Evolutionary conservation across 176 grass and related monocot species (phyloP), one percentile per base, ranked within the genome.

Genomic region (Triticum timopheevii): DNA sequence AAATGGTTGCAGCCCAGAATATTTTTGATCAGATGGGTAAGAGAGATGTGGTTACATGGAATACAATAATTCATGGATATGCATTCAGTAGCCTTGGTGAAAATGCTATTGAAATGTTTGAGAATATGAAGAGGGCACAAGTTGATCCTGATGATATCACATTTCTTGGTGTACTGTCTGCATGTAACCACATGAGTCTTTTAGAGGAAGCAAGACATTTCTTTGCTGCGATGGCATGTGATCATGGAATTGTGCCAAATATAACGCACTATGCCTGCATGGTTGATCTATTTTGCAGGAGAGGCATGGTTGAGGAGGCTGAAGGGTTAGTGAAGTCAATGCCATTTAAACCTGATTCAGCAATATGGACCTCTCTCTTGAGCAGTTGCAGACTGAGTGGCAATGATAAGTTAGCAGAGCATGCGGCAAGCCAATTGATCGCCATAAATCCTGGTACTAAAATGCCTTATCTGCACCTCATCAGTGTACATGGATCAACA

Each of bases 21-120:
- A 86, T 91, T 59, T 96, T 96, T 80, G 1, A 88, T 33, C 40
- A 19, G 45, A 91, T 93, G 94, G 13, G 1, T 33, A 88, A 85
- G 7, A 79, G 77, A 87, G 91, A 96, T 91, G 35, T 90, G 9
- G 91, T 96, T 61, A 87, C 94, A 82, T 93, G 94, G 94, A 96
- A 96, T 79, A 61, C 89, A 22, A 86, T 96, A 13, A 90, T 93
- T 91, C 84, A 79, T 77, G 94, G 94, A 63, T 91, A 92, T 80
- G 94, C 94, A 67, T 64, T 96, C 27, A 96, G 68, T 83, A 78
- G 82, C 52, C 58, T 89, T 71, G 87, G 84, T 73, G 52, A 91
- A 63, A 83, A 91, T 52, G 89, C 84, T 30, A 83, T 96, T 25
- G 65, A 80, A 73, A 72, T 85, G 35, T 96, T 93, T 19, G 82